Base-by-base conservation (phyloP, 257 asterid genomes). In the Solanum ossicruentum region DNA sequence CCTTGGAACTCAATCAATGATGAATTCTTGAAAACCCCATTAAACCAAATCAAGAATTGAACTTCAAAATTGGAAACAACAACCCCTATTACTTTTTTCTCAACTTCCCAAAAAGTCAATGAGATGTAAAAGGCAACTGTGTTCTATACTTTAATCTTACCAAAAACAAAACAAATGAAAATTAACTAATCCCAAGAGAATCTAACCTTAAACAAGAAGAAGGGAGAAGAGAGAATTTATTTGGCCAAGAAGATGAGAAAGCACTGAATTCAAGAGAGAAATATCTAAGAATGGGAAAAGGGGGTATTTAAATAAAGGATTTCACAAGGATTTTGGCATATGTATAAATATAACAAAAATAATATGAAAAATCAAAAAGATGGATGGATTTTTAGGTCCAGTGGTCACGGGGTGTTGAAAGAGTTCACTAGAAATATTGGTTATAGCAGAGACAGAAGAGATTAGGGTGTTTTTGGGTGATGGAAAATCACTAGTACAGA, bases 391-490 rank as follows among this genome's bases (percentile, higher is more conserved):
- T 83, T 66, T 72, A 86, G 72, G 88, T 75, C 73, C 73, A 84
- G 84, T 61, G 89, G 96, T 92, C 96, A 93, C 97, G 96, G 90
- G 96, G 79, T 82, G 83, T 86, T 75, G 90, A 61, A 49, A 52
- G 77, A 83, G 81, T 84, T 72, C 83, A 84, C 86, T 58, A 41
- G 84, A 60, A 60, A 85, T 77, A 67, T 70, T 83, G 87, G 49
- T 8, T 28, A 45, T 4, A 52, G 57, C 7, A 13, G 45, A 79
- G 39, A 72, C 61, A 3, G 32, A 49, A 36, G 84, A 79, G 85
- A 60, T 82, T 71, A 18, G 43, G 84, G 83, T 21, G 84, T 75
- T 73, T 85, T 85, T 73, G 89, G 86, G 80, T 51, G 87, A 78
- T 77, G 84, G 65, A 81, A 84, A 85, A 8, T 70, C 88, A 75